Base-by-base conservation (phyloP, 2,329 filamentous ascomycete genomes). In the Parastagonospora nodorum region DNA sequence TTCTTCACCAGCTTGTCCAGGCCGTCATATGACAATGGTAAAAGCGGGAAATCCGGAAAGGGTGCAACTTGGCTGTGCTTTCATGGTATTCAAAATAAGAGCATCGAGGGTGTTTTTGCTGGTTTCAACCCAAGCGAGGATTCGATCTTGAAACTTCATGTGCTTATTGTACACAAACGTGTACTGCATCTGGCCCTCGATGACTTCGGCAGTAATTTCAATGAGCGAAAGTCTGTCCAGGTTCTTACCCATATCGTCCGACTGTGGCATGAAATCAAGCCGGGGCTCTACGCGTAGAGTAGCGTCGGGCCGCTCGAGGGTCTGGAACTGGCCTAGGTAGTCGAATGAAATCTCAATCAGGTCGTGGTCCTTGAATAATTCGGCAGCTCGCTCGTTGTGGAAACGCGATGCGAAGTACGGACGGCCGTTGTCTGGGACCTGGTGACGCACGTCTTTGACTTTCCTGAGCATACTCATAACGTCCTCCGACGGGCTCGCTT, bases 341-440 rank as follows among this genome's bases (percentile, higher is more conserved):
- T 77, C 82, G 60, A 86, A 84, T 35, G 82, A 75, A 38, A 86
- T 72, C 61, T 86, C 84, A 16, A 84, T 75, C 0, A 80, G 81
- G 52, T 75, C 75, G 19, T 78, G 75, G 1, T 67, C 59, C 0
- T 52, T 51, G 48, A 75, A 75, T 2, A 30, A 30, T 4, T 30
- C 45, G 2, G 24, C 29, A 9, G 57, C 57, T 8, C 39, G 42
- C 15, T 47, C 19, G 8, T 48, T 60, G 3, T 60, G 44, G 39
- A 51, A 65, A 1, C 58, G 51, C 2, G 58, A 53, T 48, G 12
- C 69, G 50, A 84, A 83, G 50, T 82, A 80, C 0, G 74, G 69
- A 12, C 77, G 66, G 1, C 80, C 80, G 6, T 73, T 76, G 2
- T 67, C 68, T 0, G 76, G 69, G 1, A 80, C 72, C 0, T 68